phyloP scores from a whole-genome alignment of 1,139 yeast genomes.

The Saccharomyces hybrid region DNA sequence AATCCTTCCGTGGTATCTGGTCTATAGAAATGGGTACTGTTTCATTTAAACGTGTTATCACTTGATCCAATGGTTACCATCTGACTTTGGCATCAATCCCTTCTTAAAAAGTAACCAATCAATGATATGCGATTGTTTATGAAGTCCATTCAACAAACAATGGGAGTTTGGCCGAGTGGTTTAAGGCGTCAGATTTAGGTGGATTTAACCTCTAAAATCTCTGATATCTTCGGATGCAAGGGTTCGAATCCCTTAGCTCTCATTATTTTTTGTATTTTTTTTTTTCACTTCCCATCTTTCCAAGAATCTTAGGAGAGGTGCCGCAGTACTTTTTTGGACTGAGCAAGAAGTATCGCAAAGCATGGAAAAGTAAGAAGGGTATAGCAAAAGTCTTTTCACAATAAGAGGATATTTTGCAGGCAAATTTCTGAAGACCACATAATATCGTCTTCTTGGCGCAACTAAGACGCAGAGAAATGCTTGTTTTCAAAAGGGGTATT shows the following conservation, averaged over 20 bases:
- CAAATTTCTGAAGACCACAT: background rate
- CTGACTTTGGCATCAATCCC: too few species aligned
- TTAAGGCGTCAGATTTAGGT: constrained; percentile 31
- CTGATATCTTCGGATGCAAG: constrained; percentile 32
- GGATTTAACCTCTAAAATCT: constrained; percentile 13
- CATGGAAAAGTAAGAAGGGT: background rate
- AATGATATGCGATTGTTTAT: too few species aligned
- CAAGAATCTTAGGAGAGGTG: background rate
- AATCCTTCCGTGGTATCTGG: too few species aligned
- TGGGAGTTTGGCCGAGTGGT: constrained; percentile 32
- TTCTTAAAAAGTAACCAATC: too few species aligned
- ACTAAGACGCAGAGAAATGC: constrained; percentile 7
- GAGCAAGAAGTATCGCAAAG: background rate
- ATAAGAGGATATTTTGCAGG: background rate
- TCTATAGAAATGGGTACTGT: too few species aligned
- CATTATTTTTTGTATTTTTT: constrained; percentile 14
- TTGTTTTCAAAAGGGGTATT: constrained; percentile 29
- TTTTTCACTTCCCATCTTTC: constrained; percentile 5
- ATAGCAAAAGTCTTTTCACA: background rate
- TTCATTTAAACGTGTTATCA: too few species aligned
- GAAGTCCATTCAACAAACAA: background rate
- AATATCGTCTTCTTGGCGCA: background rate
- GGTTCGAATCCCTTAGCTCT: constrained; percentile 32
- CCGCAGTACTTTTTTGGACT: background rate
- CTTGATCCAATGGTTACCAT: too few species aligned